A percentile compares a stretch with the other conserved stretches of the same genome.
Evolutionary conservation across 2,329 filamentous ascomycete species (phyloP).

Genomic region (Coniochaeta ligniaria): DNA sequence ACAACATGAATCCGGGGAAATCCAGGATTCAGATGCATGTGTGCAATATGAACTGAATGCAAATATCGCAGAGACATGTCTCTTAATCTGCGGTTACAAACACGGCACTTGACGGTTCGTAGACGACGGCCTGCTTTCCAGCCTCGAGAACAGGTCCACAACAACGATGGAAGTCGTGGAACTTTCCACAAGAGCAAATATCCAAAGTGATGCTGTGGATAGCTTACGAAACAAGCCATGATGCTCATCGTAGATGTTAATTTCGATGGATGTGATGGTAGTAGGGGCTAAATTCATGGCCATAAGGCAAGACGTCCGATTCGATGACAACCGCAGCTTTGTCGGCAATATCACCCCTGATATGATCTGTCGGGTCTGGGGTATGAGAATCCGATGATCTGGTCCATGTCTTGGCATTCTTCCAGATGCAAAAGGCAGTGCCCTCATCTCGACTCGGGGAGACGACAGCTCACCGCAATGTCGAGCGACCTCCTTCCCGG

Average conservation of each 20-base stretch:
- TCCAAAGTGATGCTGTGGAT: background rate
- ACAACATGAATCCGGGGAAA: background rate
- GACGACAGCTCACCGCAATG: background rate
- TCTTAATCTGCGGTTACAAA: background rate
- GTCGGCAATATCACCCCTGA: background rate
- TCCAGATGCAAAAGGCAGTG: background rate
- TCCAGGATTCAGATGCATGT: background rate
- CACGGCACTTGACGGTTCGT: constrained; percentile 1
- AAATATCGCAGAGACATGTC: background rate
- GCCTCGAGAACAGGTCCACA: background rate
- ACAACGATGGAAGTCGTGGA: background rate
- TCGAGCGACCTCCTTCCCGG: background rate
- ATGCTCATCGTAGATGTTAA: background rate
- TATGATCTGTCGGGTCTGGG: background rate
- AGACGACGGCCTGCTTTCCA: background rate
- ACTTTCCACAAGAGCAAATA: constrained; percentile 1
- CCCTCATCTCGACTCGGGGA: background rate
- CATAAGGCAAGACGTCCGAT: background rate
- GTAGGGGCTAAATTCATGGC: background rate
- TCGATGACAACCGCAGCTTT: background rate
- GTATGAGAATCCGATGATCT: constrained; percentile 3
- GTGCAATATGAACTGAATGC: background rate
- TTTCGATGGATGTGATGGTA: background rate
- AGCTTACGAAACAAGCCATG: background rate
- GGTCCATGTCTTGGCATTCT: constrained; percentile 1